These are phyloP conservation scores for Metschnikowia kofuensis DNA, from an alignment of 805 yeast genomes.

Conservation along the genomic window DNA sequence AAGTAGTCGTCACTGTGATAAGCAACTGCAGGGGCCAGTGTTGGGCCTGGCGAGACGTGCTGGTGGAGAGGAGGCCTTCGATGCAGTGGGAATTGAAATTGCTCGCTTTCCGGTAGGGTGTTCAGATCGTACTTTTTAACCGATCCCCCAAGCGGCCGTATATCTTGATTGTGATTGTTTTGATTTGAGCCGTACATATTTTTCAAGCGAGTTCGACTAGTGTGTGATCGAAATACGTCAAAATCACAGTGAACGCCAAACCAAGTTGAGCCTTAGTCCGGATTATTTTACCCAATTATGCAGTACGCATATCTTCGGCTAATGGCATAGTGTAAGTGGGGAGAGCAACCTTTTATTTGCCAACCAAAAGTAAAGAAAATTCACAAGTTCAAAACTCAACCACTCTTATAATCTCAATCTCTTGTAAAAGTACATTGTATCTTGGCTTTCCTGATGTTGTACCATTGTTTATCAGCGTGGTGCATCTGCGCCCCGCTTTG, in stretches of 20 bases:
- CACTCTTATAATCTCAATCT: no score
- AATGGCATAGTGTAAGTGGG: neutral
- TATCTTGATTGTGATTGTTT: neutral
- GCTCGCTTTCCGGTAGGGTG: constrained; percentile 8
- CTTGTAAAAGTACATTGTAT: no score
- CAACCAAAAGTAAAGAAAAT: neutral
- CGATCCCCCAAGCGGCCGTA: neutral
- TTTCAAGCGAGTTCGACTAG: neutral
- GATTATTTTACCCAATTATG: neutral
- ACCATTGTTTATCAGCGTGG: no score
- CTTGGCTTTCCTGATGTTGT: no score
- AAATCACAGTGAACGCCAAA: neutral
- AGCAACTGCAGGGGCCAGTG: constrained; percentile 16
- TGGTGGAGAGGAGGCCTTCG: constrained; percentile 1
- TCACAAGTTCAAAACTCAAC: no score
- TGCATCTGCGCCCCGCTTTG: no score
- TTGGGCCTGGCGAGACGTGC: constrained; percentile 9
- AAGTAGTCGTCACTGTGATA: constrained; percentile 14
- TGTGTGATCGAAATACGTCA: neutral
- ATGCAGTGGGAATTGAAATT: constrained; percentile 5
- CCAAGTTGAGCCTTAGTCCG: neutral
- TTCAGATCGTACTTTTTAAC: neutral
- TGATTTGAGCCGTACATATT: constrained; percentile 4
- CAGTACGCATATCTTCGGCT: neutral
- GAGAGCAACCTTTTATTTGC: neutral